Base-by-base conservation (phyloP, 768 basidiomycete genomes). In the Candolleomyces aberdarensis region DNA sequence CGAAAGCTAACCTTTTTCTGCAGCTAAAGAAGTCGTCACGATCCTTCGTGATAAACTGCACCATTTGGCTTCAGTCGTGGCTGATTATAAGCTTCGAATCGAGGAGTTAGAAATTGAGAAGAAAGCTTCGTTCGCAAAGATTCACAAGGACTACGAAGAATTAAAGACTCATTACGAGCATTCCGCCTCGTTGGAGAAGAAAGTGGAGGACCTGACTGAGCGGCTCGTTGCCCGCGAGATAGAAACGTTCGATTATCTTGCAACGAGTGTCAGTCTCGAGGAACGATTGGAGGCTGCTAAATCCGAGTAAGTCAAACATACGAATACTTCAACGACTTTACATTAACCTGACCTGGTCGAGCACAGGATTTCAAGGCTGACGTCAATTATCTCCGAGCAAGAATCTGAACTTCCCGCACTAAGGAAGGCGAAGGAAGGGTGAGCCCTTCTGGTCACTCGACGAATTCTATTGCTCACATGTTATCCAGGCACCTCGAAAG, bases 21-120 rank as follows among this genome's bases (percentile, higher is more conserved):
- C 43, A 79, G 77, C 78, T 4, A 69, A 72, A 36, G 71, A 76
- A 47, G 76, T 78, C 5, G 74, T 69, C 3, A 77, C 78, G 46
- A 65, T 80, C 4, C 67, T 78, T 1, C 72, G 78, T 22, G 74
- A 77, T 58, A 78, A 79, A 58, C 67, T 77, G 0, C 71, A 75
- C 49, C 63, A 72, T 51, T 66, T 74, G 17, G 69, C 74, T 1
- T 66, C 71, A 8, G 71, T 74, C 48, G 63, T 78, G 0, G 74
- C 73, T 1, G 75, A 76, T 17, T 51, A 72, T 1, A 72, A 71
- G 54, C 66, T 60, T 6, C 71, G 72, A 5, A 63, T 77, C 19
- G 68, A 66, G 13, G 77, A 77, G n/a, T 67, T 80, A 0, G 78
- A 79, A 62, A 61, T 59, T 2, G 72, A 72, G 52, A 75, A 76